Conservation (phyloP, 192 early-diverging fungal species). For the Coemansia sp. region DNA sequence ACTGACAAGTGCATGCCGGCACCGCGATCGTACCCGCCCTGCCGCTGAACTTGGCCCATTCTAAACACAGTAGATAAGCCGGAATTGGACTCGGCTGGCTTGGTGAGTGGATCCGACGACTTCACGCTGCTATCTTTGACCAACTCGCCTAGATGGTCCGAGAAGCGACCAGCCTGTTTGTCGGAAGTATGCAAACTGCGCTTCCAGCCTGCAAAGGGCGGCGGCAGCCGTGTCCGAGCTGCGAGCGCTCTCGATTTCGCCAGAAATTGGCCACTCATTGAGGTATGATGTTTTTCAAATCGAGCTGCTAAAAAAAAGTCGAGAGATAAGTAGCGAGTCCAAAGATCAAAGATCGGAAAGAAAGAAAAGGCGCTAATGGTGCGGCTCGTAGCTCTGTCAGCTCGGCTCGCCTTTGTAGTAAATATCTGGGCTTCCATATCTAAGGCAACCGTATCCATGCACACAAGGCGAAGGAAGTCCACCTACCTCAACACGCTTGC, state of each 20-base stretch:
- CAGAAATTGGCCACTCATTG: constrained; percentile 4
- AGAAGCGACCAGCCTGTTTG: not conserved
- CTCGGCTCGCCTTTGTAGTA: not conserved
- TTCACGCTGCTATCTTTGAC: not conserved
- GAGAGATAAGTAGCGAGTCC: not conserved
- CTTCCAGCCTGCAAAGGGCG: not conserved
- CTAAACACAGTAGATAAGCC: not conserved
- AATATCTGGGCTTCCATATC: too few species aligned
- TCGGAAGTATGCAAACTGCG: not conserved
- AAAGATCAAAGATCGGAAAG: not conserved
- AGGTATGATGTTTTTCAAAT: not conserved
- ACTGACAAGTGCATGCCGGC: constrained; percentile 34
- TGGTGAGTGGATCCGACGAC: constrained; percentile 5
- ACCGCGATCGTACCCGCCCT: constrained; percentile 19
- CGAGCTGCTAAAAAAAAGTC: not conserved
- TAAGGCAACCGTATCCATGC: too few species aligned
- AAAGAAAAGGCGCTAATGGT: too few species aligned
- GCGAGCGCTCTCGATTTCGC: not conserved
- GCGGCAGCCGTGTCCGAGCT: not conserved
- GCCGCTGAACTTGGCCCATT: constrained; percentile 8
- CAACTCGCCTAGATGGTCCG: not conserved
- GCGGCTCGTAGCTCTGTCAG: not conserved
- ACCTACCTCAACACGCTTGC: too few species aligned
- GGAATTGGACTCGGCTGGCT: not conserved
- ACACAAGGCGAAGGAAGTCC: not conserved